These are phyloP conservation scores for Yamagishiella unicocca DNA, from an alignment of 139 green algal species.

Conservation along the genomic window DNA sequence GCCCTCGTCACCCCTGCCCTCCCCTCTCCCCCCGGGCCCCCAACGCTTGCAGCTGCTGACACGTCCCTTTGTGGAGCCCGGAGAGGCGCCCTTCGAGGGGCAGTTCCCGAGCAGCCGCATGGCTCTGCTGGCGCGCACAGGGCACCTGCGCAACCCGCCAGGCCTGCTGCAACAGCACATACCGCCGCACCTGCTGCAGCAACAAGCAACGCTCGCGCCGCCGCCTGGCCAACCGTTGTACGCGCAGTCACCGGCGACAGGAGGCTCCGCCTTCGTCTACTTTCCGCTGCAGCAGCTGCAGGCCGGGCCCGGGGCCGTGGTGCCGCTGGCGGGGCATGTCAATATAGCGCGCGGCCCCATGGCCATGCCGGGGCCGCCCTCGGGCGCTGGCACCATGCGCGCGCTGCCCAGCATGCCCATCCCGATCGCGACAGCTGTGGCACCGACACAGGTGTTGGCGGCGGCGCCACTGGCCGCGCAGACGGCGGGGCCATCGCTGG, in stretches of 20 bases:
- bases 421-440: background rate
- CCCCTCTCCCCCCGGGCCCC: too few species aligned
- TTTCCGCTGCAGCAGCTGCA: conserved; percentile 23
- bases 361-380: background rate
- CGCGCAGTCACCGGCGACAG: background rate
- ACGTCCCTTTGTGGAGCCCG: background rate
- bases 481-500: background rate
- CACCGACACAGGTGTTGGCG: background rate
- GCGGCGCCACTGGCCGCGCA: background rate
- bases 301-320: background rate
- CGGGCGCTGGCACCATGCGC: background rate
- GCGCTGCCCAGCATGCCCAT: background rate
- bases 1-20: too few species aligned
- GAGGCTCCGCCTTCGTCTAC: conserved; percentile 4
- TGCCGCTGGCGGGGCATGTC: background rate
- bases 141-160: conserved; percentile 15
- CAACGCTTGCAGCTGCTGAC: conserved; percentile 11
- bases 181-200: background rate
- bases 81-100: conserved; percentile 5
- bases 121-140: conserved; percentile 17
- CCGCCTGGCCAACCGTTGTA: background rate
- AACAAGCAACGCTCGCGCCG: conserved; percentile 8
- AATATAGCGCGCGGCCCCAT: background rate
- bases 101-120: conserved; percentile 6
- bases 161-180: conserved; percentile 19